Percentiles rank a stretch among this genome's conserved stretches.
These are phyloP conservation scores for Amanita phalloides DNA, from an alignment of 768 basidiomycete genomes.

Conservation along the genomic window DNA sequence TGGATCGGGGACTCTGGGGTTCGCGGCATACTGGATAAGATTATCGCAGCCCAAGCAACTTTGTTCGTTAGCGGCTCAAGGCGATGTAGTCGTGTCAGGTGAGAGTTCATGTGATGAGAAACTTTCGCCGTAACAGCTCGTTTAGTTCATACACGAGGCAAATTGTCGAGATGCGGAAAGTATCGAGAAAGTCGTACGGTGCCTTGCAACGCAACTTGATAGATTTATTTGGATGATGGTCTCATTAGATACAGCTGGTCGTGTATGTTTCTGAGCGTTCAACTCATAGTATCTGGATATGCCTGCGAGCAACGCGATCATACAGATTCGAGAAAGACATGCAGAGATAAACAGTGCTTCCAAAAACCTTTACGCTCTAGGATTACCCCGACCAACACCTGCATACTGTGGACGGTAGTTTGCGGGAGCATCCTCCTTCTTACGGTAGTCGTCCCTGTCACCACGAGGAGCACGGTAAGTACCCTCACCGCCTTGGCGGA, in stretches of 20 bases:
- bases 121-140: neutral
- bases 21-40: slow-evolving; percentile 45
- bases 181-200: slow-evolving; percentile 11
- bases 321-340: slow-evolving; percentile 4
- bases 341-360: neutral
- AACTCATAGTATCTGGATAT: neutral
- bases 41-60: slow-evolving; percentile 35
- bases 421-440: slow-evolving; percentile 81
- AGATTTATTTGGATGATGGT: slow-evolving; percentile 28
- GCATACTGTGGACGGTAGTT: slow-evolving; percentile 86
- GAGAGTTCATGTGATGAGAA: slow-evolving; percentile 3
- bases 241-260: neutral
- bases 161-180: slow-evolving; percentile 31
- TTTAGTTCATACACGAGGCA: slow-evolving; percentile 44
- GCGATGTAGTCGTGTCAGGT: slow-evolving; percentile 40
- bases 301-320: neutral
- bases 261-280: neutral
- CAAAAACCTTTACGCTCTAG: slow-evolving; percentile 43
- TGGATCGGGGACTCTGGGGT: slow-evolving; percentile 38
- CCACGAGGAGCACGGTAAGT: slow-evolving; percentile 85
- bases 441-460: slow-evolving; percentile 86
- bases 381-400: slow-evolving; percentile 83
- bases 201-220: slow-evolving; percentile 26
- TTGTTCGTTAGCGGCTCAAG: slow-evolving; percentile 40
- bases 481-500: slow-evolving; percentile 55